Percentiles rank a stretch among this genome's conserved stretches.
Conservation (phyloP, 1,139 yeast genomes). For the Pichiaceae sp. region DNA sequence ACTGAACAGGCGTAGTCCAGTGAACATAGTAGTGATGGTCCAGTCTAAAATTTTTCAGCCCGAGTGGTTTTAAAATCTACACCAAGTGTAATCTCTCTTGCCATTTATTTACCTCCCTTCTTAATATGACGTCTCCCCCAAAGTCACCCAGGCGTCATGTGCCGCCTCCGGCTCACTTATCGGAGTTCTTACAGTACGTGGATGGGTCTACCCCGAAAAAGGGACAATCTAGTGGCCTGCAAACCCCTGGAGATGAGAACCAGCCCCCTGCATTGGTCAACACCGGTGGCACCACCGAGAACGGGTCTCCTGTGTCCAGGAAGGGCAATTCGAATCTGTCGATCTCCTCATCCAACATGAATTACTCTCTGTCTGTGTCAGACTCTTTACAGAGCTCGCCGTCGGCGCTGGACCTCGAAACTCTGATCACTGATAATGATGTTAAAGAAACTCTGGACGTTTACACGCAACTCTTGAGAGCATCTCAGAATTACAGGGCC, state of each 20-base stretch:
- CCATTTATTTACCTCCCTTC: background rate
- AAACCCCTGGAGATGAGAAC: background rate
- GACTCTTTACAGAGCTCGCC: slow-evolving; percentile 25
- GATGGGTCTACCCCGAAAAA: slow-evolving; percentile 17
- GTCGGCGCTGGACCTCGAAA: slow-evolving; percentile 50
- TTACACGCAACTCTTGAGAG: slow-evolving; percentile 38
- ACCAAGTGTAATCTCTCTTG: too few relatives aligned
- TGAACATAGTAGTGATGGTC: too few relatives aligned
- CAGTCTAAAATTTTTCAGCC: too few relatives aligned
- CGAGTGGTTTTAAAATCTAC: too few relatives aligned
- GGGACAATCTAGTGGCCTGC: background rate
- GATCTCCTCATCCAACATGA: background rate
- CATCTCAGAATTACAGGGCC: slow-evolving; percentile 43
- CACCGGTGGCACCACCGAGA: background rate
- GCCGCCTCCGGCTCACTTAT: slow-evolving; percentile 38
- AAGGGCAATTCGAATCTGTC: background rate
- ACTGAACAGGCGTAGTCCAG: too few relatives aligned
- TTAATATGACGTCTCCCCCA: background rate
- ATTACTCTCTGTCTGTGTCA: background rate
- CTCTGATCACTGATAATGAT: slow-evolving; percentile 50
- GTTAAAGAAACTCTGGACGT: slow-evolving; percentile 39
- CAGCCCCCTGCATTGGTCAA: too few relatives aligned
- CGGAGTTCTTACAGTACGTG: slow-evolving; percentile 46
- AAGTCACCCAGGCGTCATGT: slow-evolving; percentile 7
- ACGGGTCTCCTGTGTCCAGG: background rate